Evolutionary conservation across 208 protist genomes (phyloP).

Genomic region (Trichomonas gallinae): DNA sequence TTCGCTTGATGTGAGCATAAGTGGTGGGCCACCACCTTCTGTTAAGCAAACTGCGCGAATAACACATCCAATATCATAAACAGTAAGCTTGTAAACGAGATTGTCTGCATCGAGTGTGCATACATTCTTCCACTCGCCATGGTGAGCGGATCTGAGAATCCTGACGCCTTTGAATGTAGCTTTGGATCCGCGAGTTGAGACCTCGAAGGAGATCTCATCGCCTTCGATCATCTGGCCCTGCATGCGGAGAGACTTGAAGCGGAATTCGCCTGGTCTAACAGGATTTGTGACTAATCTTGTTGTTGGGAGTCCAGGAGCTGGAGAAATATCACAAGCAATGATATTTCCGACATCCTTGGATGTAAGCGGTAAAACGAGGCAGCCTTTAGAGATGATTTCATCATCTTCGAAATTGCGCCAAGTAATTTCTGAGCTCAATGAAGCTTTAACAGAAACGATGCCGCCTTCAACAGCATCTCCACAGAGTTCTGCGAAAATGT

Average conservation of each 20-base stretch:
- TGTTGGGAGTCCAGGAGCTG: not conserved
- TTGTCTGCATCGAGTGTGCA: not conserved
- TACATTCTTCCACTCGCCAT: not conserved
- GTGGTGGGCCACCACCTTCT: not conserved
- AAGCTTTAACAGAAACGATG: not conserved
- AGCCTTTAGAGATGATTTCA: not conserved
- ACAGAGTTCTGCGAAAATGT: not conserved
- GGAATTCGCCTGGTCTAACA: not conserved
- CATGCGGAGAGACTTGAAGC: not conserved
- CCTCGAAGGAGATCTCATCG: not conserved
- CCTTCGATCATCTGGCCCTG: not conserved
- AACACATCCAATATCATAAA: not conserved
- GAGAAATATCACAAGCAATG: not conserved
- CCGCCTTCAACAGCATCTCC: not conserved
- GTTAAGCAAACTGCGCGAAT: not conserved
- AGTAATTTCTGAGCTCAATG: not conserved
- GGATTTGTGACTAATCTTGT: not conserved
- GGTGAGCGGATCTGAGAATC: not conserved
- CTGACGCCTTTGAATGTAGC: not conserved
- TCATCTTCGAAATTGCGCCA: not conserved
- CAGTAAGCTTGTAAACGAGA: not conserved
- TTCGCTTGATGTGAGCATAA: not conserved
- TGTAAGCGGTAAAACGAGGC: not conserved
- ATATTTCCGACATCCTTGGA: not conserved
- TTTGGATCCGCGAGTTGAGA: not conserved